Conservation (phyloP, 176 grass and related monocot species). For the Eragrostis nindensis region DNA sequence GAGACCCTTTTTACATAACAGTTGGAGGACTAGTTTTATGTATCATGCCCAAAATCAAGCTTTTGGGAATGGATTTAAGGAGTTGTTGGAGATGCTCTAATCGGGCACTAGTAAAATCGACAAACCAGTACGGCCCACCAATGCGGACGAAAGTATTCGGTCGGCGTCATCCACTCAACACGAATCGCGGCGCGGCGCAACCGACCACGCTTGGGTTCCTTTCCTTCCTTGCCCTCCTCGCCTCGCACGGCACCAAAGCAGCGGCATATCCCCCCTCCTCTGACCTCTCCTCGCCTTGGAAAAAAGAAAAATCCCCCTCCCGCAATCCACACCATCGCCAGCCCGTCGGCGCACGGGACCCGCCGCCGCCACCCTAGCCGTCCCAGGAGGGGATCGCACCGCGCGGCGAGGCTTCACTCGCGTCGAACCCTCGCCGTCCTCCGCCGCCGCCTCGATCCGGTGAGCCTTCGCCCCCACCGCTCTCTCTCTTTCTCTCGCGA, state of each 20-base stretch:
- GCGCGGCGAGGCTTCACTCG: neutral
- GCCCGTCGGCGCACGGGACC: neutral
- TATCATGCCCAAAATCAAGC: too few relatives aligned
- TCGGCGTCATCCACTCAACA: neutral
- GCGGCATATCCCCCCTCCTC: neutral
- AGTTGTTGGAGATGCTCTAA: too few relatives aligned
- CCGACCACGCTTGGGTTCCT: neutral
- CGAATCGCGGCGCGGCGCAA: neutral
- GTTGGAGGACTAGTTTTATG: too few relatives aligned
- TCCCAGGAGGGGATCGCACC: neutral
- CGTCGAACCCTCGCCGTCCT: neutral
- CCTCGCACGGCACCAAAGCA: neutral
- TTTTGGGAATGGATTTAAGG: too few relatives aligned
- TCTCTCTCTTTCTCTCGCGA: neutral
- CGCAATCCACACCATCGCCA: neutral
- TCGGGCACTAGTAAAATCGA: too few relatives aligned
- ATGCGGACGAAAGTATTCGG: neutral
- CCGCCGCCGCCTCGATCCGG: constrained; percentile 3
- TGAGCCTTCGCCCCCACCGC: neutral
- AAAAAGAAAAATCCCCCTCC: neutral
- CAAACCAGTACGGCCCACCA: too few relatives aligned
- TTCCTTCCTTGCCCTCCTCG: neutral
- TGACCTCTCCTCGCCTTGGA: neutral
- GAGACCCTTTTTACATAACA: too few relatives aligned
- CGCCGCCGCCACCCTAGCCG: neutral